Evolutionary conservation across 306 rosid species (phyloP), one percentile per base, ranked within the genome.

Genomic region (Styphnolobium japonicum): DNA sequence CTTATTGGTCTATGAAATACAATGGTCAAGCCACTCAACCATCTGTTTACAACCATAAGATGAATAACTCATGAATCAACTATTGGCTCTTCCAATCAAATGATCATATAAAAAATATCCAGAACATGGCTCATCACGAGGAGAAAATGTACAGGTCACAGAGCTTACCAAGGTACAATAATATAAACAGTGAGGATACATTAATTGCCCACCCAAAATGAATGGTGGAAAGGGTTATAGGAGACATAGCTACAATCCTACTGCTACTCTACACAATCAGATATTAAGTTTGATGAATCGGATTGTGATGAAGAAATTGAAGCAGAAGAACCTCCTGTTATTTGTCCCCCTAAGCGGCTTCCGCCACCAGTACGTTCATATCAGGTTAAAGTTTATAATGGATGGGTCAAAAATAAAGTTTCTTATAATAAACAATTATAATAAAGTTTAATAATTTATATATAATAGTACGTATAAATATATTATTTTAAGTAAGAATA

Each of bases 261-360:
- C n/a, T n/a, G n/a, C 91, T 67, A 76, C 88, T 81, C 93, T 70
- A 79, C 76, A 18, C 77, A 85, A 67, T 85, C 97, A 6, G 92
- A 83, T 81, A 86, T 89, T 2, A 90, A 90, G 85, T 96, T 91
- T 77, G 99, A 93, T 75, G 97, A 91, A 82, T 93, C 96, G n/a
- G 93, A 88, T 74, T 82, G 74, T 31, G 98, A 95, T 29, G 99
- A 95, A 81, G 96, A 92, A 77, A 75, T 81, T 60, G 90, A 84
- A 64, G 63, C 75, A 55, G 95, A 88, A 73, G 78, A 71, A 81
- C 87, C 90, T 75, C 82, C 77, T 7, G 62, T 16, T 11, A 82
- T 78, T 77, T 71, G 49, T 11, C 93, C 94, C n/a, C 96, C 97
- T 2, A 82, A 68, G 48, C 84, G 88, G 70, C 84, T 75, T 64